A percentile compares a stretch with the other conserved stretches of the same genome.
phyloP scores from a whole-genome alignment of 129 eudicot species.

The Helianthus annuus region HanXRQr2.0-SUNRISE NC_035442.2:134573945-134574444 shows the following conservation, averaged over 20 bases:
- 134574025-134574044: slow-evolving; percentile 86
- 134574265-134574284: no score
- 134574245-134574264: slow-evolving; percentile 12
- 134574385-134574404: no score
- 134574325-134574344: no score
- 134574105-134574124: slow-evolving; percentile 46
- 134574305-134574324: no score
- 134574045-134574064: slow-evolving; percentile 77
- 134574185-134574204: slow-evolving; percentile 70
- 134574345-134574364: no score
- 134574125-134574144: slow-evolving; percentile 55
- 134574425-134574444: no score
- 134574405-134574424: no score
- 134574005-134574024: slow-evolving; percentile 70
- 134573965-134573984: slow-evolving; percentile 58
- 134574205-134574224: slow-evolving; percentile 47
- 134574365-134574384: no score
- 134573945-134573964: slow-evolving; percentile 84
- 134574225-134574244: not conserved
- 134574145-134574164: slow-evolving; percentile 56
- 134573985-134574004: slow-evolving; percentile 88
- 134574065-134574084: slow-evolving; percentile 64
- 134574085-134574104: slow-evolving; percentile 64
- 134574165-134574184: slow-evolving; percentile 47
- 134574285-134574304: no score